Evolutionary conservation across 2,329 filamentous ascomycete species (phyloP), one percentile per base, ranked within the genome.

Genomic region (Colletotrichum ledebouriae): DNA sequence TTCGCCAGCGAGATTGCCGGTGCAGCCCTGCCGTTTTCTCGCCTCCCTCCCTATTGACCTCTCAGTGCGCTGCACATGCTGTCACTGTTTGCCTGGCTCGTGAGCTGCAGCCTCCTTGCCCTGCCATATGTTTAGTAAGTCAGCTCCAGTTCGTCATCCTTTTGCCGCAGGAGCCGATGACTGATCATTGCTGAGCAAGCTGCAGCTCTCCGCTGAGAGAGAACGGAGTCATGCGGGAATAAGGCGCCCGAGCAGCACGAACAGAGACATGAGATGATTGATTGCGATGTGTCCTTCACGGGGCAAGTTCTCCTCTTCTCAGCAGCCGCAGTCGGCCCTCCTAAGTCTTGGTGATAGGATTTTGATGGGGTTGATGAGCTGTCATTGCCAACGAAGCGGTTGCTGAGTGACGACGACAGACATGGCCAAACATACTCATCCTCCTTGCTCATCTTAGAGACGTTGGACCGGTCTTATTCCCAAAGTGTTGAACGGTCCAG

Each of bases 151-250:
- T 53, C 33, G 46, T 53, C 47, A 44, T 44, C 59, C 59, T 6
- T 10, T 34, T 22, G 37, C 55, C 61, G 49, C 47, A 11, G 25
- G 15, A 65, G 47, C 65, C 61, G 47, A 55, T 47, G 57, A 55
- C 41, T 65, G 41, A 59, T 59, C 47, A 42, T 50, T 41, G 61
- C 61, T 50, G 37, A 52, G 57, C 44, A 59, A 29, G 13, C 49
- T 4, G 49, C 29, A 52, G 29, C 25, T 50, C 47, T 65, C 55
- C 61, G 65, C 61, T 56, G 61, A 56, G n/a, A 44, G 47, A 49
- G 55, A 13, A 59, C 53, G 41, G 41, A 37, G 46, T 49, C 22
- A 20, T 29, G 33, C 60, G 53, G 29, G 22, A 59, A 68, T 49
- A 49, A 64, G 34, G 37, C 10, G 9, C 22, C 52, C 37, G 50